Evolutionary conservation across 805 yeast genomes (phyloP), one percentile per base, ranked within the genome.

Genomic region (Schwanniomyces yamadae): DNA sequence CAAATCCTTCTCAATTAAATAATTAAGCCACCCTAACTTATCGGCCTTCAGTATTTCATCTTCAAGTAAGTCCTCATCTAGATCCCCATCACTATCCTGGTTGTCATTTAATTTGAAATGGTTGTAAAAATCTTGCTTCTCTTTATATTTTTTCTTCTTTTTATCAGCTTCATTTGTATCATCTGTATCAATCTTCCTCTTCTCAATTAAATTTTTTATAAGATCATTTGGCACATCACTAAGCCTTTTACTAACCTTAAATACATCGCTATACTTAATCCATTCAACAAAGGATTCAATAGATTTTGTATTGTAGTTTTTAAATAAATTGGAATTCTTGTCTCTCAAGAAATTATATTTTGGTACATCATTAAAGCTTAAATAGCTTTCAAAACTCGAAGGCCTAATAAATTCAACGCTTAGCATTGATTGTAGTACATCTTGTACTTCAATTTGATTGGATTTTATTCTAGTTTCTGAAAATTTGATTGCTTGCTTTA

Each of bases 371-470:
- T 45, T 73, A 0, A 78, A 71, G 42, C 80, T 87, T 22, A 82
- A 54, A 7, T 62, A 33, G 30, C 69, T 71, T 4, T 71, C 67
- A 25, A 40, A 42, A 13, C 34, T 36, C 23, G 40, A 42, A 0
- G 91, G 89, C 28, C 77, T 75, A 12, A 88, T 60, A 28, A 84
- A 60, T 11, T 82, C 84, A 15, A 77, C 56, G 40, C 79, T 77
- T 21, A 77, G 70, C 60, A 90, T 69, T 0, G 93, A 88, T 50
- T 78, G 78, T 12, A 86, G 63, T 5, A 86, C 66, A 54, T 91
- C 98, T 41, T 79, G 82, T 2, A 85, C 55, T 11, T 57, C 67
- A 4, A 79, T 67, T 9, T 66, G 71, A 6, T 66, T 69, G 17
- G 55, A 48, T 14, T 54, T 57, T 31, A 51, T 74, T 13, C 70